Evolutionary conservation across 2,329 filamentous ascomycete species (phyloP), one percentile per base, ranked within the genome.

Genomic region (Diaporthe citri): DNA sequence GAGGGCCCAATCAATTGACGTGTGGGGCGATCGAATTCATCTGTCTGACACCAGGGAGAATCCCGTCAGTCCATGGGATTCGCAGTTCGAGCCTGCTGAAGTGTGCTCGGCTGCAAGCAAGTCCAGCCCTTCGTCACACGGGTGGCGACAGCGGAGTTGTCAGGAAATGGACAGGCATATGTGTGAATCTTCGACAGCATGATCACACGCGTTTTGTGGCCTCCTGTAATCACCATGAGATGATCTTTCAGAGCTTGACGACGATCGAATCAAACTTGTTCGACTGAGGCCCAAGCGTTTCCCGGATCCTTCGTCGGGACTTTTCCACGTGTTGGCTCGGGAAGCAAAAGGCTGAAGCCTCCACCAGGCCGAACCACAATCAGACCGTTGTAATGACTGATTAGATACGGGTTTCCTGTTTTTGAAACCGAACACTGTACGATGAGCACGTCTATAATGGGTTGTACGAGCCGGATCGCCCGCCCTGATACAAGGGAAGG

Each of bases 11-110:
- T 41, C 48, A 69, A 55, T 67, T 69, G 64, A 55, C 64, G 31
- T 69, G 64, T 69, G 48, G 48, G 64, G 34, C 64, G 64, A 55
- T 69, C 64, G 48, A 41, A 69, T 55, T 69, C 41, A 69, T 69
- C 64, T 48, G 64, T 55, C 34, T 55, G 34, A 41, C n/a, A 69
- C 10, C 34, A 69, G 64, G 46, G 64, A 52, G 31, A 67, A 67
- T 67, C 64, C 64, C 31, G 31, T 52, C 31, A 52, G 39, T 52
- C n/a, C 31, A 39, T 52, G 31, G 64, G 48, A 55, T 41, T 69
- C 15, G 39, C 64, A 69, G n/a, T 25, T 67, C 48, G 41, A 69
- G 60, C 48, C 34, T 55, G 48, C 48, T 41, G 9, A 15, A 52
- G n/a, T 28, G 13, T 55, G 22, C 64, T 69, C 41, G 34, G 48